These are phyloP conservation scores for Thermomyces lanuginosus DNA, from an alignment of 2,329 filamentous ascomycete genomes.

Conservation along the genomic window DNA sequence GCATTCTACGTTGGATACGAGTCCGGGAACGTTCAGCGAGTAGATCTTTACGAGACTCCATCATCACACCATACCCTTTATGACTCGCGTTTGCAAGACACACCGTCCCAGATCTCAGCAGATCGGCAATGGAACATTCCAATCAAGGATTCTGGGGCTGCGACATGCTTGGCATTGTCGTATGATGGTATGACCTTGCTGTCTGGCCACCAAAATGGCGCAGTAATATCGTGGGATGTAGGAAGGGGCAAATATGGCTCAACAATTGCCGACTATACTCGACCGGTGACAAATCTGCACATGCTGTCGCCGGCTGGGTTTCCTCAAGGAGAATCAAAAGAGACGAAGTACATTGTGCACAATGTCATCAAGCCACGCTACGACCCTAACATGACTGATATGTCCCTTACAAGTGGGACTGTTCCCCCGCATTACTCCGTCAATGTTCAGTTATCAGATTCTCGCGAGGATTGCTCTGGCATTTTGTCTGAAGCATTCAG, in stretches of 20 bases:
- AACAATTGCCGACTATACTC: slow-evolving; percentile 55
- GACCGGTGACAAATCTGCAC: slow-evolving; percentile 66
- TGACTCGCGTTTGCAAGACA: slow-evolving; percentile 20
- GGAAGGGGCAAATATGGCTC: slow-evolving; percentile 51
- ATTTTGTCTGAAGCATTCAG: slow-evolving; percentile 23
- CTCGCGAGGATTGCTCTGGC: background rate
- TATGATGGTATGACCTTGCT: slow-evolving; percentile 69
- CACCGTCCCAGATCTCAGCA: slow-evolving; percentile 25
- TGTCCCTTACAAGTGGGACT: slow-evolving; percentile 17
- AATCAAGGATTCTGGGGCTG: slow-evolving; percentile 48
- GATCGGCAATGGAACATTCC: slow-evolving; percentile 34
- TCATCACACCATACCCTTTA: slow-evolving; percentile 24
- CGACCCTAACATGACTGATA: slow-evolving; percentile 23
- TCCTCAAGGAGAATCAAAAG: slow-evolving; percentile 13
- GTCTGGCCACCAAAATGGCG: slow-evolving; percentile 67
- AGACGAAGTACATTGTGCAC: slow-evolving; percentile 35
- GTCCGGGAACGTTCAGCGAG: slow-evolving; percentile 61
- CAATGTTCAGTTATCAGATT: slow-evolving; percentile 19
- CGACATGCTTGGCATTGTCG: slow-evolving; percentile 53
- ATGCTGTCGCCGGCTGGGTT: slow-evolving; percentile 48
- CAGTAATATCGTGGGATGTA: slow-evolving; percentile 66
- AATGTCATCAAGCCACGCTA: slow-evolving; percentile 60
- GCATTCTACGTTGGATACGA: slow-evolving; percentile 68
- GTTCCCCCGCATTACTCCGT: slow-evolving; percentile 29
- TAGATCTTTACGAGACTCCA: slow-evolving; percentile 52